Conservation (phyloP, 176 grass and related monocot species). For the Aegilops longissima region DNA sequence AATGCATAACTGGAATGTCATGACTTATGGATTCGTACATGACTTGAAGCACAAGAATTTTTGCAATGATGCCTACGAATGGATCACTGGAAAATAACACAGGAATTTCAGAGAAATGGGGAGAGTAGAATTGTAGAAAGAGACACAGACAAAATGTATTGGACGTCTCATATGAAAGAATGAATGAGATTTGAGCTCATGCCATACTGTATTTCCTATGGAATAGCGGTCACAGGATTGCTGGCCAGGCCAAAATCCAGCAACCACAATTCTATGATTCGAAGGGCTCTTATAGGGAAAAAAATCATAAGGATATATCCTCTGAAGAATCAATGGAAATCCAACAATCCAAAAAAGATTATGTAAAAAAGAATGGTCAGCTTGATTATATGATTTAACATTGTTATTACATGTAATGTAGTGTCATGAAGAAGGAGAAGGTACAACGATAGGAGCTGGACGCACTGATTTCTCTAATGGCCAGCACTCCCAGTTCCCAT, state of each 20-base stretch:
- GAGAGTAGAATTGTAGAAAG: no score
- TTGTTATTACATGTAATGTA: constrained; percentile 36
- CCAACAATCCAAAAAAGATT: not conserved
- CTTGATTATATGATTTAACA: not conserved
- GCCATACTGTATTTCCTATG: not conserved
- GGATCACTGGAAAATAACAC: no score
- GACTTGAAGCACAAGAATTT: no score
- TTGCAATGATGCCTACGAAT: no score
- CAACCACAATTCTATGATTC: not conserved
- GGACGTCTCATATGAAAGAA: no score
- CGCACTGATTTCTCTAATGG: constrained; percentile 50
- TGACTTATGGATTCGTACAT: no score
- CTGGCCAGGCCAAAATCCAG: not conserved
- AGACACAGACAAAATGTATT: no score
- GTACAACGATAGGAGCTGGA: constrained; percentile 55
- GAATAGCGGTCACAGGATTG: not conserved
- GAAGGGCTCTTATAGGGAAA: not conserved
- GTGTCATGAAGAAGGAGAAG: constrained; percentile 16
- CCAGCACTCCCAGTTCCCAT: constrained; percentile 74
- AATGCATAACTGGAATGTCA: no score
- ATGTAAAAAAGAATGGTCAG: constrained; percentile 1
- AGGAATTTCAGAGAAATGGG: no score
- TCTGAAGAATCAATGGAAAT: not conserved
- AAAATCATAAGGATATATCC: not conserved
- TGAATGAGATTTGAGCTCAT: no score